Evolutionary conservation across 2,329 filamentous ascomycete species (phyloP), one percentile per base, ranked within the genome.

Genomic region (Podosphaera fusca): DNA sequence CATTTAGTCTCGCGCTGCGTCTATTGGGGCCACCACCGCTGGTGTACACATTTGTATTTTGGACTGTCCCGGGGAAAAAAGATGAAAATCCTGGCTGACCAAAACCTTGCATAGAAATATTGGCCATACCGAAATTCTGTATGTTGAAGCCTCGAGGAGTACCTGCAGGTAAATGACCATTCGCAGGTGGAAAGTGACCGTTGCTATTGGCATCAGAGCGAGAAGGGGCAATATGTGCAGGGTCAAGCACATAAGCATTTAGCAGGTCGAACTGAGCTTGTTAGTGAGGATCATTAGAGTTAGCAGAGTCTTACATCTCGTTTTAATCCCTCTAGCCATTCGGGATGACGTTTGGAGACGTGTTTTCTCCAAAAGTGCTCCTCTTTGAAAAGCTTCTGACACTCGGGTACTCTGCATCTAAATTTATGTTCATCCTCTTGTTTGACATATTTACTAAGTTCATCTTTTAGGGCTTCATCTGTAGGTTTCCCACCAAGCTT

Each of bases 311-410:
- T 74, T 75, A 94, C 89, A 73, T 95, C 90, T 67, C 84, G 81
- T 68, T 83, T 84, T 61, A 95, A 73, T 56, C 74, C 78, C 38
- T 89, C 83, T 50, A 85, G 77, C 85, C 89, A 98, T 56, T 96
- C 90, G 0, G 78, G 69, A 68, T 98, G 92, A 58, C 94, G 82
- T 73, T 98, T 98, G 71, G 96, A 90, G 14, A 96, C 83, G 65
- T 98, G 92, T 74, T 98, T 98, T 66, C 82, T 83, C 90, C 94
- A 98, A 69, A 98, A 98, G 64, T 90, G 81, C 49, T 94, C 85
- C 58, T 92, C 92, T 70, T 96, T 96, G 76, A 98, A 98, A 6
- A 98, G 74, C 70, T 98, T 98, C 9, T 85, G 84, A 70, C 92
- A 98, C 45, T 95, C 89, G 1, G 90, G 90, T 3, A 94, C 89